Percentiles rank a stretch among this genome's conserved stretches.
Evolutionary conservation across 148 eudicot genomes (phyloP).

Genomic region (Silene uniflora): DNA sequence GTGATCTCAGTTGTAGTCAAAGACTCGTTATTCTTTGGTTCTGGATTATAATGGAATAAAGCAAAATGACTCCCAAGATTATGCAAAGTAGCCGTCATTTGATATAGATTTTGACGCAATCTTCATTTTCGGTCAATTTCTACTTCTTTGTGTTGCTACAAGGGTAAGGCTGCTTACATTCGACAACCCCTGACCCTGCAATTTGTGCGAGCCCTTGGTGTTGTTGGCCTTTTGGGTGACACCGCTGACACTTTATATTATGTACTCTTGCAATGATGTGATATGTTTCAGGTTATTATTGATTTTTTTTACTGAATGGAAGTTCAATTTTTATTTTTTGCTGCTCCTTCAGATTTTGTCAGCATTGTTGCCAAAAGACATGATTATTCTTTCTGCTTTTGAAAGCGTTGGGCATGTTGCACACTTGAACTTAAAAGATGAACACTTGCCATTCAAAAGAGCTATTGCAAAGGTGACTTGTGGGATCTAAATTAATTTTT

Average conservation of each 20-base stretch:
- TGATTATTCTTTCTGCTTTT: constrained; percentile 75
- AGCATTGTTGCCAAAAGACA: constrained; percentile 63
- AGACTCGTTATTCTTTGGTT: no score
- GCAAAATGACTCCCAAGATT: no score
- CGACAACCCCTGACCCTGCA: no score
- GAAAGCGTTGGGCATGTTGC: constrained; percentile 96
- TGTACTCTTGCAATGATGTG: not conserved
- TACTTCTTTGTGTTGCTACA: no score
- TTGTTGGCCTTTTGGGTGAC: not conserved
- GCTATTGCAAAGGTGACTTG: constrained; percentile 74
- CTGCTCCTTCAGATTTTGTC: constrained; percentile 54
- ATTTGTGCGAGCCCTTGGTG: no score
- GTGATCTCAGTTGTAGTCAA: no score
- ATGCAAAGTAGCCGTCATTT: no score
- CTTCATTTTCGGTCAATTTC: no score
- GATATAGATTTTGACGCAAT: not conserved
- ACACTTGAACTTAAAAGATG: constrained; percentile 79
- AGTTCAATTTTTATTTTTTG: not conserved
- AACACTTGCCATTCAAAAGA: constrained; percentile 71
- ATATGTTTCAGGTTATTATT: not conserved
- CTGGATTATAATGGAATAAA: no score
- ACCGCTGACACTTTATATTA: not conserved
- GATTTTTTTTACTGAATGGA: not conserved
- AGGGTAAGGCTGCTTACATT: no score
- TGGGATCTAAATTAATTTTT: constrained; percentile 12